Conservation (phyloP, 805 yeast species). For the Pichia insulana region DNA sequence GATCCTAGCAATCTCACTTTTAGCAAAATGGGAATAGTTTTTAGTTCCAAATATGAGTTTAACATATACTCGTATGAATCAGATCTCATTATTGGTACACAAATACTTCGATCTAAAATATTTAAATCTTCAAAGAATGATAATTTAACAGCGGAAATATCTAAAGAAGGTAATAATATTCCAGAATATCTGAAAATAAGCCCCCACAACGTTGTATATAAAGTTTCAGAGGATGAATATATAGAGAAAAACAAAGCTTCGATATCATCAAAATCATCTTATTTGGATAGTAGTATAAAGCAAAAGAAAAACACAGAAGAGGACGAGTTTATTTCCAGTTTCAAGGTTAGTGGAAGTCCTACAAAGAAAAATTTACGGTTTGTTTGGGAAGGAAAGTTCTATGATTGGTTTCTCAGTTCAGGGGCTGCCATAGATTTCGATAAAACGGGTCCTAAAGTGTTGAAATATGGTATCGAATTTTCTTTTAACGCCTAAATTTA, state of each 20-base stretch:
- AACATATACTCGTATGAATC: constrained; percentile 87
- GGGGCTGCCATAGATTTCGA: constrained; percentile 51
- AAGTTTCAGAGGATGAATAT: constrained; percentile 2
- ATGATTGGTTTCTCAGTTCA: constrained; percentile 69
- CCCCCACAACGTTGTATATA: constrained; percentile 8
- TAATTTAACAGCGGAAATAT: neutral
- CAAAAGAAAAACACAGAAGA: neutral
- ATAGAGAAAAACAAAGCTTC: constrained; percentile 1
- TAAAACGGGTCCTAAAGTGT: constrained; percentile 30
- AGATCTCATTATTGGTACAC: constrained; percentile 79
- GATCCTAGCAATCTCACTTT: neutral
- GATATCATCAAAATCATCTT: neutral
- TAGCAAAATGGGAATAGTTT: constrained; percentile 31
- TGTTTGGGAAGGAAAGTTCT: constrained; percentile 82
- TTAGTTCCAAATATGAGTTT: constrained; percentile 80
- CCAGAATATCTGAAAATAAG: constrained; percentile 1
- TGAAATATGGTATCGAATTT: constrained; percentile 49
- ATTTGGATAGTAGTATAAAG: neutral
- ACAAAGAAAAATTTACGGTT: constrained; percentile 52
- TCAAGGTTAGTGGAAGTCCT: constrained; percentile 65
- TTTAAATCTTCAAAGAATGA: no score
- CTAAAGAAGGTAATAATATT: neutral
- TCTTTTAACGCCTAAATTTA: constrained; percentile 46
- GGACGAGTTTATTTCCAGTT: constrained; percentile 37
- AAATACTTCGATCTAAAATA: constrained; percentile 49